Percentiles rank a stretch among this genome's conserved stretches.
Conservation (phyloP, 2,329 filamentous ascomycete species). For the Stachybotrys echinatus region DNA sequence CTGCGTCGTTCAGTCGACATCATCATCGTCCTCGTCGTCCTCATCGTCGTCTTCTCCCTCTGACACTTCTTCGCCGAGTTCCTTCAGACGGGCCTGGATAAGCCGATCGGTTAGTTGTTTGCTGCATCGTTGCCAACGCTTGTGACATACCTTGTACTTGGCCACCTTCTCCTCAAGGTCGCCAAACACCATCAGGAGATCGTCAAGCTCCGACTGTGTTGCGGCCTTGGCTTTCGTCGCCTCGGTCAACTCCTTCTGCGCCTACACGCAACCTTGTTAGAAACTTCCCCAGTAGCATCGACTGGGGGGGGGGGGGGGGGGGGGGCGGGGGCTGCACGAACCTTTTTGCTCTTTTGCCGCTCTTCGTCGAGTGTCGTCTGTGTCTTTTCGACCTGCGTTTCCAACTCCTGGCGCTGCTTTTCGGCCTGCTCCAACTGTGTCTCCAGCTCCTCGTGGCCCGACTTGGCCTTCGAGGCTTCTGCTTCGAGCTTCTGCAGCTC, state of each 20-base stretch:
- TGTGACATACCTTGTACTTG: constrained; percentile 60
- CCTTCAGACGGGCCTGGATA: constrained; percentile 51
- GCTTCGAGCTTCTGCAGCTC: constrained; percentile 5
- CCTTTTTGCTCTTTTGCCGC: constrained; percentile 17
- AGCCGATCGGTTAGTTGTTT: constrained; percentile 1
- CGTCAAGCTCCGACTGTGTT: constrained; percentile 70
- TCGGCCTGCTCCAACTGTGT: constrained; percentile 18
- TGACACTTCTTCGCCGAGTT: constrained; percentile 65
- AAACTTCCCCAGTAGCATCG: too few relatives aligned
- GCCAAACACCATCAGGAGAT: constrained; percentile 74
- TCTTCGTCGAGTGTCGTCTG: constrained; percentile 12
- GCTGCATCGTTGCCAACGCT: not conserved
- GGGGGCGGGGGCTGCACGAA: too few relatives aligned
- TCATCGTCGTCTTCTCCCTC: constrained; percentile 68
- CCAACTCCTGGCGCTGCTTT: constrained; percentile 15
- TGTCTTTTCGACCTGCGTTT: constrained; percentile 18
- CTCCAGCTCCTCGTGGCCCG: constrained; percentile 21
- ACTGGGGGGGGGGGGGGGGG: too few relatives aligned
- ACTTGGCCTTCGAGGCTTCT: constrained; percentile 24
- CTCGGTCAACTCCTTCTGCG: constrained; percentile 21
- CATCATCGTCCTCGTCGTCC: constrained; percentile 50
- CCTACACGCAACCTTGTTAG: constrained; percentile 19
- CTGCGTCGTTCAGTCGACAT: constrained; percentile 36
- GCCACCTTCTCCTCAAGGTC: constrained; percentile 74
- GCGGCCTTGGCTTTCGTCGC: constrained; percentile 59